phyloP scores from a whole-genome alignment of 192 early-diverging fungal species.

The Coemansia nantahalensis region DNA sequence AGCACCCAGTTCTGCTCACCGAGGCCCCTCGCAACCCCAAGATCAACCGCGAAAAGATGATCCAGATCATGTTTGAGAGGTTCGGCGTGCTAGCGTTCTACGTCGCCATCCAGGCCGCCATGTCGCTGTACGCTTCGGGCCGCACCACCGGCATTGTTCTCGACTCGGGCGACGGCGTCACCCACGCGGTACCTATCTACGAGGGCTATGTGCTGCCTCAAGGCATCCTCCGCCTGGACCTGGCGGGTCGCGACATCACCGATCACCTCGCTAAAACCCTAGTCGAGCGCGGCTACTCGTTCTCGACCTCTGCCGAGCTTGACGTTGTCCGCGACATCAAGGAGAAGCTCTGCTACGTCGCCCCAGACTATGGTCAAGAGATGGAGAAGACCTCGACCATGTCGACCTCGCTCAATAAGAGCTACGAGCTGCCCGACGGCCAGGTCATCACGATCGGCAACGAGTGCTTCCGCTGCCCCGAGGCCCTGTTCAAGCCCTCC shows the following conservation, averaged over 20 bases:
- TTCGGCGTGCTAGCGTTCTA: conserved; percentile 98
- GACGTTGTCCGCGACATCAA: conserved; percentile 99
- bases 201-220: conserved; percentile 95
- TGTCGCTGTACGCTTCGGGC: conserved; percentile 95
- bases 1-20: conserved; percentile 92
- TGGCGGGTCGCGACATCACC: conserved; percentile 97
- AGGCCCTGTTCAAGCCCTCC: too few relatives aligned
- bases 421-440: too few relatives aligned
- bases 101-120: conserved; percentile 94
- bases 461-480: too few relatives aligned
- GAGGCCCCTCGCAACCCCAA: conserved; percentile 98
- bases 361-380: conserved; percentile 97
- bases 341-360: conserved; percentile 99
- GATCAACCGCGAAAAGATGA: conserved; percentile 99
- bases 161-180: conserved; percentile 98
- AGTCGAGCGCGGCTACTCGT: conserved; percentile 94
- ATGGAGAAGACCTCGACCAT: too few relatives aligned
- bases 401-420: too few relatives aligned
- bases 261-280: conserved; percentile 93
- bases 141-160: conserved; percentile 98
- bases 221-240: conserved; percentile 94
- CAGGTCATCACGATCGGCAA: too few relatives aligned
- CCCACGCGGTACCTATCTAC: conserved; percentile 97
- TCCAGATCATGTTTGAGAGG: conserved; percentile 99
- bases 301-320: conserved; percentile 93